Evolutionary conservation across 2,329 filamentous ascomycete species (phyloP).

Genomic region (Pseudonectria foliicola): DNA sequence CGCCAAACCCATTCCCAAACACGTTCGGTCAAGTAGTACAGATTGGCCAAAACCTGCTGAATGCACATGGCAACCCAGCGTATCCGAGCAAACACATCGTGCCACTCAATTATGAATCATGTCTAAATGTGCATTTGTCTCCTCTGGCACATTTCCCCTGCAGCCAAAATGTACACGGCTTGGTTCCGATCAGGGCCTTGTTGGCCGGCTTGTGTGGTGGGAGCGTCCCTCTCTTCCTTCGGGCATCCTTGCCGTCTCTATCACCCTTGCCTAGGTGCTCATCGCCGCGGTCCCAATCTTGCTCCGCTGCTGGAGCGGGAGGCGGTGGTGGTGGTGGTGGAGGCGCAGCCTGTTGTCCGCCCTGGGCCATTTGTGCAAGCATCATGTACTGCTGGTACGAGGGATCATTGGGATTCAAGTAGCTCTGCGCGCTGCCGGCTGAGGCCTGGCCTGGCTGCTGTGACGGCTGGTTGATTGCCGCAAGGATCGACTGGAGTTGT

Average conservation of each 20-base stretch:
- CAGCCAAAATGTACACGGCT: slow-evolving; percentile 63
- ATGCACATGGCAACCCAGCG: slow-evolving; percentile 1
- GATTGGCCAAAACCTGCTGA: slow-evolving; percentile 1
- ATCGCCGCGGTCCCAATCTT: slow-evolving; percentile 29
- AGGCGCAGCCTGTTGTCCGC: slow-evolving; percentile 20
- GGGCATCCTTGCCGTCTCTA: slow-evolving; percentile 29
- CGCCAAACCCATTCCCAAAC: neutral
- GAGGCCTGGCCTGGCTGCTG: slow-evolving; percentile 18
- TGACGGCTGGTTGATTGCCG: slow-evolving; percentile 33
- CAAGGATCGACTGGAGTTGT: slow-evolving; percentile 38
- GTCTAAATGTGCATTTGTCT: slow-evolving; percentile 66
- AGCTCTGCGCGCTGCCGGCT: slow-evolving; percentile 14
- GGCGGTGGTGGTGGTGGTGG: slow-evolving; percentile 15
- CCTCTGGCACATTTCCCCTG: slow-evolving; percentile 67
- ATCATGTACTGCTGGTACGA: slow-evolving; percentile 35
- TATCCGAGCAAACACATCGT: slow-evolving; percentile 4
- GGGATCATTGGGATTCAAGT: slow-evolving; percentile 31
- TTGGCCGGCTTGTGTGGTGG: slow-evolving; percentile 41
- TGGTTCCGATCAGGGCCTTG: slow-evolving; percentile 54
- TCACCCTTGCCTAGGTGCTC: slow-evolving; percentile 25
- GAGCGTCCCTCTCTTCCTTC: slow-evolving; percentile 35
- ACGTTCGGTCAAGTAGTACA: no score
- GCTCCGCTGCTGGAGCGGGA: slow-evolving; percentile 22
- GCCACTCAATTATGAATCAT: slow-evolving; percentile 54
- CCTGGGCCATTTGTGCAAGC: slow-evolving; percentile 30